These are phyloP conservation scores for Lomentospora prolificans DNA, from an alignment of 2,329 filamentous ascomycete species.

Conservation along the genomic window DNA sequence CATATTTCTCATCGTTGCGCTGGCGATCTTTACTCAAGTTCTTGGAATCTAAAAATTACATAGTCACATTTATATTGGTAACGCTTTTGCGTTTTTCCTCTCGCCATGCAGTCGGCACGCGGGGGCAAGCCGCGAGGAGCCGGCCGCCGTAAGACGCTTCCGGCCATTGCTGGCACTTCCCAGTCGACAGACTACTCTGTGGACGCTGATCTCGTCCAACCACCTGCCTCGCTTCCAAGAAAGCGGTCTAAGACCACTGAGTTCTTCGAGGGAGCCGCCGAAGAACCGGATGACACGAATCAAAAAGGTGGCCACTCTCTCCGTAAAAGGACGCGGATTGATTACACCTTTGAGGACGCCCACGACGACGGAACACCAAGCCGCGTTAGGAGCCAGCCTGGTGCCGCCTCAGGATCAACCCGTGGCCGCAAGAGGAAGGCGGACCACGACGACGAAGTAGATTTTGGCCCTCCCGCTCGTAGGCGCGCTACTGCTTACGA, in stretches of 20 bases:
- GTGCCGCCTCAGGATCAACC: slow-evolving; percentile 15
- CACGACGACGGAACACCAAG: slow-evolving; percentile 30
- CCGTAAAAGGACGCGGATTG: slow-evolving; percentile 44
- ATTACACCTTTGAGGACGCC: slow-evolving; percentile 46
- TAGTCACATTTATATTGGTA: not conserved
- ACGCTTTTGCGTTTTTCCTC: not conserved
- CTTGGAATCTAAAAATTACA: not conserved
- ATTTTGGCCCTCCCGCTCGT: slow-evolving; percentile 20
- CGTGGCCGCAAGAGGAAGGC: slow-evolving; percentile 27
- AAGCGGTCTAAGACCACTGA: not conserved
- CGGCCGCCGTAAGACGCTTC: slow-evolving; percentile 6
- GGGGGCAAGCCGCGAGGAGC: slow-evolving; percentile 5
- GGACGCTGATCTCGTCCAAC: not conserved
- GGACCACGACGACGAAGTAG: slow-evolving; percentile 23
- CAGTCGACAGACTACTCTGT: not conserved
- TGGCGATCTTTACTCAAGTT: not conserved
- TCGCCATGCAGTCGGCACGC: slow-evolving; percentile 5
- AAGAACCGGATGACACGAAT: slow-evolving; percentile 7
- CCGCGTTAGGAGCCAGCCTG: slow-evolving; percentile 17
- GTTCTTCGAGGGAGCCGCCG: slow-evolving; percentile 4
- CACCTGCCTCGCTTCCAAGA: not conserved
- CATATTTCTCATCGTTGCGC: not conserved
- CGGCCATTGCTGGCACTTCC: not conserved
- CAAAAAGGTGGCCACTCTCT: slow-evolving; percentile 48
- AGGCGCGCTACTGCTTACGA: slow-evolving; percentile 24